Percentiles rank a stretch among this genome's conserved stretches.
Conservation (phyloP, 208 protist genomes). For the Acanthamoeba healyi region DNA sequence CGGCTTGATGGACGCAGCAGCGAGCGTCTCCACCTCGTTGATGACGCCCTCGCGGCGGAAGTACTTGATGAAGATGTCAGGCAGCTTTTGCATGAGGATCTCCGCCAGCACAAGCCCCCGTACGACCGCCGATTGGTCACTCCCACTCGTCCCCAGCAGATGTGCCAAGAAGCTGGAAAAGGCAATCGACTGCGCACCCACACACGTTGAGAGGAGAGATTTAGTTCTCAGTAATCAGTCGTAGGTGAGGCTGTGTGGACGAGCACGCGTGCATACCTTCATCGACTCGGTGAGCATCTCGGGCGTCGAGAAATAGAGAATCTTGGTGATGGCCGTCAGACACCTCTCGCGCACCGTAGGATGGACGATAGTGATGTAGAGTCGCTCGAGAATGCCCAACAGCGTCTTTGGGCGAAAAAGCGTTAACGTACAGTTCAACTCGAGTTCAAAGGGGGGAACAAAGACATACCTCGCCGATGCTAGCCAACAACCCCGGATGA, state of each 20-base stretch:
- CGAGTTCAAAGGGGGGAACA: no score
- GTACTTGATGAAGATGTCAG: conserved; percentile 80
- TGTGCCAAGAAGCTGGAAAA: conserved; percentile 82
- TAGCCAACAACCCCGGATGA: background rate
- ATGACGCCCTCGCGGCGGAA: conserved; percentile 87
- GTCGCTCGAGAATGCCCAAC: conserved; percentile 70
- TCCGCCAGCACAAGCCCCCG: conserved; percentile 81
- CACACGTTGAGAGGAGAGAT: no score
- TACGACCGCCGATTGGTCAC: conserved; percentile 68
- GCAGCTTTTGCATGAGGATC: conserved; percentile 86
- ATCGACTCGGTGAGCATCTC: conserved; percentile 77
- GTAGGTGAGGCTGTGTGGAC: no score
- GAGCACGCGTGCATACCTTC: no score
- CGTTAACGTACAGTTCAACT: background rate
- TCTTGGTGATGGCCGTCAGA: conserved; percentile 80
- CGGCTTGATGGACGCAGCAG: background rate
- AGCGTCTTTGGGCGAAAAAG: background rate
- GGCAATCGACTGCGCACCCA: conserved; percentile 55
- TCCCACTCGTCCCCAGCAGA: conserved; percentile 74
- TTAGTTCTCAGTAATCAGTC: no score
- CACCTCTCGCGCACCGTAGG: conserved; percentile 75
- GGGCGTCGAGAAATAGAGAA: conserved; percentile 79
- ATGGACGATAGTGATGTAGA: conserved; percentile 82
- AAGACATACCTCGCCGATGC: background rate
- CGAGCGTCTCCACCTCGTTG: conserved; percentile 74